These are phyloP conservation scores for Hyphopichia fennica DNA, from an alignment of 1,139 yeast genomes.

Conservation along the genomic window DNA sequence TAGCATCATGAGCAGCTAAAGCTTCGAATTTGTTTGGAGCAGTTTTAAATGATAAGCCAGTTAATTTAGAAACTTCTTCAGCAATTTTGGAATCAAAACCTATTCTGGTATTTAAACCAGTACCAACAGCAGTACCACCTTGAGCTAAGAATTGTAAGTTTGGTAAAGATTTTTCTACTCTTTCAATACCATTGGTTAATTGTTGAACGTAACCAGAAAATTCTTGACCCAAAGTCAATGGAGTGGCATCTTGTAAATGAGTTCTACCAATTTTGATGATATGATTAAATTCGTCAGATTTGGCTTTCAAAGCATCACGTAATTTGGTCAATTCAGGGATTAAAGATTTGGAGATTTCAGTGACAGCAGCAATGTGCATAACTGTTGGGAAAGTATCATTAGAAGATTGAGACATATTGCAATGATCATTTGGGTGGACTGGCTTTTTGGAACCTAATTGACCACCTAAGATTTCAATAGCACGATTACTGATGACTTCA, in stretches of 20 bases:
- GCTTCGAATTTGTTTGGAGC: conserved; percentile 98
- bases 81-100: conserved; percentile 85
- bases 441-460: conserved; percentile 80
- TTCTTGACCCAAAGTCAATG: conserved; percentile 91
- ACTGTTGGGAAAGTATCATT: conserved; percentile 97
- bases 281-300: conserved; percentile 71
- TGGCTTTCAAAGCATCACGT: conserved; percentile 66
- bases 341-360: conserved; percentile 68
- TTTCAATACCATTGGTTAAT: conserved; percentile 74
- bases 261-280: conserved; percentile 96
- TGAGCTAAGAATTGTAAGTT: conserved; percentile 79
- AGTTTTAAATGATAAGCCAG: conserved; percentile 78
- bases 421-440: conserved; percentile 95
- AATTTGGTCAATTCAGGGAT: conserved; percentile 72
- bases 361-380: conserved; percentile 95
- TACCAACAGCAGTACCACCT: conserved; percentile 98
- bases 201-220: conserved; percentile 92
- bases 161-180: conserved; percentile 69
- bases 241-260: conserved; percentile 95
- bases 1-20: conserved; percentile 92
- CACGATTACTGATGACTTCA: conserved; percentile 93
- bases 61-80: conserved; percentile 67
- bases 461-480: conserved; percentile 89
- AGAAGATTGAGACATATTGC: conserved; percentile 92
- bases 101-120: conserved; percentile 84